Evolutionary conservation across 2,329 filamentous ascomycete genomes (phyloP).

Genomic region (Xylariaceae sp.): DNA sequence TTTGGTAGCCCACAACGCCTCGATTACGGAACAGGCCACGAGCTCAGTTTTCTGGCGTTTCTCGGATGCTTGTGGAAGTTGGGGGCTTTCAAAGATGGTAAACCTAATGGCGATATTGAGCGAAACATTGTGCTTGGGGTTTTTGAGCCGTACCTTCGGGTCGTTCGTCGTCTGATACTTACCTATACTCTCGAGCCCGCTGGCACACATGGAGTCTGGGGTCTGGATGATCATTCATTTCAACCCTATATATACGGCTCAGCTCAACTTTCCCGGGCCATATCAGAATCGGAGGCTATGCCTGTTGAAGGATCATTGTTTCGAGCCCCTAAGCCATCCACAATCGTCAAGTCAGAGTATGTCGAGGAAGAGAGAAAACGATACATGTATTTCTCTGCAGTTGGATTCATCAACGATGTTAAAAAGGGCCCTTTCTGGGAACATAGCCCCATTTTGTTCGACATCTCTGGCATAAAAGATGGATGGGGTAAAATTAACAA

Average conservation of each 20-base stretch:
- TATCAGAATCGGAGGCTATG: conserved; percentile 56
- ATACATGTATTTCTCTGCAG: conserved; percentile 91
- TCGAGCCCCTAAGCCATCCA: conserved; percentile 63
- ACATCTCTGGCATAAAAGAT: conserved; percentile 83
- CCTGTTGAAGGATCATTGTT: conserved; percentile 73
- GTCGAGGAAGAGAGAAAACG: conserved; percentile 59
- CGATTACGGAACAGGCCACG: conserved; percentile 95
- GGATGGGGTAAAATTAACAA: conserved; percentile 99
- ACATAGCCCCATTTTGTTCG: conserved; percentile 88
- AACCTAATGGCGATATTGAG: conserved; percentile 54
- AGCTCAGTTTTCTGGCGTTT: conserved; percentile 91
- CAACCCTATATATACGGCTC: conserved; percentile 92
- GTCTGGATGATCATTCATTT: conserved; percentile 95
- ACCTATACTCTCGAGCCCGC: conserved; percentile 93
- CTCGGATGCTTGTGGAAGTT: conserved; percentile 88
- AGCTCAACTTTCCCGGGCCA: conserved; percentile 76
- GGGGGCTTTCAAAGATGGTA: conserved; percentile 62
- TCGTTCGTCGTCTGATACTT: conserved; percentile 76
- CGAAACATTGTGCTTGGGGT: conserved; percentile 75
- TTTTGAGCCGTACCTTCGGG: conserved; percentile 68
- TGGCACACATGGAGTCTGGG: conserved; percentile 96
- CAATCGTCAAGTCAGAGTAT: conserved; percentile 58
- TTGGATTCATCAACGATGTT: conserved; percentile 96
- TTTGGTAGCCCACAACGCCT: conserved; percentile 86
- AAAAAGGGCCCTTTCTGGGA: conserved; percentile 97